phyloP scores from a whole-genome alignment of 2,329 filamentous ascomycete genomes.

The Coniella vitis region DNA sequence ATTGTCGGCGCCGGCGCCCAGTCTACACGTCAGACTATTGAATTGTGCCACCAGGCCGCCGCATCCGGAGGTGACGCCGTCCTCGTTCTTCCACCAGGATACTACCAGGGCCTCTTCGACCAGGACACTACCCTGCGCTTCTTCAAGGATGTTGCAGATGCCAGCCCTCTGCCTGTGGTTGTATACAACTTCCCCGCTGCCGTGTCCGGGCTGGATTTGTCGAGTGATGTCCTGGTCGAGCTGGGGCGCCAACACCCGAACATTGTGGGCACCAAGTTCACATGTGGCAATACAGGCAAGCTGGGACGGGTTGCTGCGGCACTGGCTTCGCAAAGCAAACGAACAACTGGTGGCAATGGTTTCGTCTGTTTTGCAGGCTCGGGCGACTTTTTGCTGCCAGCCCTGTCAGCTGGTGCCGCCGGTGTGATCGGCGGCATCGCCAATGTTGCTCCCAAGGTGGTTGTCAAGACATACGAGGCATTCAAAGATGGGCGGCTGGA shows the following conservation, averaged over 20 bases:
- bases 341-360: too few species aligned
- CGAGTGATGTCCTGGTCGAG: constrained; percentile 41
- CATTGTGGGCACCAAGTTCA: constrained; percentile 48
- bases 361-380: constrained; percentile 69
- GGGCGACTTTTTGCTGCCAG: constrained; percentile 68
- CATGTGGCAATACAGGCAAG: constrained; percentile 53
- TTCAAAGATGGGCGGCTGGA: constrained; percentile 44
- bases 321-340: constrained; percentile 16
- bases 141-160: constrained; percentile 50
- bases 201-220: constrained; percentile 44
- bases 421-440: constrained; percentile 67
- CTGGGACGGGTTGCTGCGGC: constrained; percentile 46
- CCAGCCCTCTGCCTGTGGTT: constrained; percentile 42
- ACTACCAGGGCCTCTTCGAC: constrained; percentile 55
- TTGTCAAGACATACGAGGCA: constrained; percentile 45
- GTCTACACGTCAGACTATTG: constrained; percentile 59
- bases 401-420: constrained; percentile 60
- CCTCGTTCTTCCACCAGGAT: constrained; percentile 60
- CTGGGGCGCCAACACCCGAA: constrained; percentile 41
- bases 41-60: constrained; percentile 56
- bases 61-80: constrained; percentile 59
- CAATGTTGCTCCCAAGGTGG: constrained; percentile 59
- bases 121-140: constrained; percentile 49
- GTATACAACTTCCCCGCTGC: constrained; percentile 52
- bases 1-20: constrained; percentile 62